Base-by-base conservation (phyloP, 2,329 filamentous ascomycete genomes). In the Akanthomyces lecanii region DNA sequence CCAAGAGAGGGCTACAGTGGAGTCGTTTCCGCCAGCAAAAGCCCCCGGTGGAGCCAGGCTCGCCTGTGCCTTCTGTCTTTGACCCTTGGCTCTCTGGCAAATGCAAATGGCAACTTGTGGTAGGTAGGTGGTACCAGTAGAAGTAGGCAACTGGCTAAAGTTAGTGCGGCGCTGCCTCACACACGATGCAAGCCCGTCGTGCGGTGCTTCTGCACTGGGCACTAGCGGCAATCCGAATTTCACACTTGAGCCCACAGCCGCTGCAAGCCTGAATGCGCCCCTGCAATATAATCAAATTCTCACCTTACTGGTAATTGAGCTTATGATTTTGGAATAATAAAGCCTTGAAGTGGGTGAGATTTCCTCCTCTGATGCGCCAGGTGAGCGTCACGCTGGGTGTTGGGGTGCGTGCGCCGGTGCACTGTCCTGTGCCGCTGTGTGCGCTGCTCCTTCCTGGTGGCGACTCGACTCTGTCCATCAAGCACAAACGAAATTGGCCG, bases 201-300 rank as follows among this genome's bases (percentile, higher is more conserved):
- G 58, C 58, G 58, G 58, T 61, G 56, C 56, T 59, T 59, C 56
- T 50, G 44, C 56, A 51, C 33, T 59, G 45, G 55, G 45, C 30
- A 51, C 56, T 59, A 59, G 56, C 45, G 45, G 12, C 45, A 40
- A 59, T 23, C 42, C 56, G 28, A 57, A 57, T 21, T 55, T 42
- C 14, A 11, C 50, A 36, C 18, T 30, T 2, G 25, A 30, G 28
- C 28, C 50, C 50, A 52, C 50, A 16, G 8, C 33, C 6, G 21
- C 50, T 53, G 28, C 18, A 53, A 18, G 48, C 21, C 48, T 33
- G 8, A 48, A 48, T 48, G 11, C 30, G 10, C 16, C 28, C 42
- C 42, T 45, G 12, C 53, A 57, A 57, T 14, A 3, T 40, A 10
- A 7, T 36, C 33, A 36, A 36, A 2, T 10, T 36, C 4, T 36